Base-by-base conservation (phyloP, 1,284 basidiomycete species). In the Malassezia brasiliensis region DNA sequence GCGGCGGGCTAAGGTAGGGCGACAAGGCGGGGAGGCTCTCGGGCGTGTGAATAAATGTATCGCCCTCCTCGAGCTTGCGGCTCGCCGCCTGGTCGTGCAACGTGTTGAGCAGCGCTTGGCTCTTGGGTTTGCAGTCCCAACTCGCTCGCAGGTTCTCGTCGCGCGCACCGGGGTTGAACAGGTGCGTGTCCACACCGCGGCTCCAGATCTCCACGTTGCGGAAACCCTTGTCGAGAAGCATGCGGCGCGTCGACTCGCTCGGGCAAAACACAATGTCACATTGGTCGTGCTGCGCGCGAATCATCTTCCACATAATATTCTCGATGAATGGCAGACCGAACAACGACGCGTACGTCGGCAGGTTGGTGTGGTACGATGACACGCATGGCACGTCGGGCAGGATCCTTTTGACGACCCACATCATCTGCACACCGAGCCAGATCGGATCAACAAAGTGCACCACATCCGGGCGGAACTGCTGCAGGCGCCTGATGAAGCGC, bases 351-450 rank as follows among this genome's bases (percentile, higher is more conserved):
- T 82, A 82, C n/a, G 66, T 74, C 73, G 79, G 79, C 19, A 81
- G 75, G 60, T 81, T 81, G 7, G 80, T 81, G 67, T 82, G 80
- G 65, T 81, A 81, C 44, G 77, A 78, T 2, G 78, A 77, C 6
- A 81, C 78, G 37, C 80, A 77, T 1, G 79, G 79, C 1, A 79
- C 78, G 9, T 76, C 64, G 1, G 76, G 74, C 31, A 77, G 60
- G 55, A 61, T 71, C 47, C 65, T 69, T 40, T 75, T 72, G 3
- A 77, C 67, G 7, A 67, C 58, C 5, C 70, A 75, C 22, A 73
- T 58, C 69, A 70, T 67, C 55, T 74, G 68, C 6, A 75, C 76
- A 11, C 80, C 80, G 11, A 81, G 76, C 80, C 80, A 82, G 53
- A 82, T 81, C 0, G 81, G 79, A 62, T 80, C 79, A 46, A 75